phyloP scores from a whole-genome alignment of 192 early-diverging fungal genomes.

The Rhizophagus clarus region DNA sequence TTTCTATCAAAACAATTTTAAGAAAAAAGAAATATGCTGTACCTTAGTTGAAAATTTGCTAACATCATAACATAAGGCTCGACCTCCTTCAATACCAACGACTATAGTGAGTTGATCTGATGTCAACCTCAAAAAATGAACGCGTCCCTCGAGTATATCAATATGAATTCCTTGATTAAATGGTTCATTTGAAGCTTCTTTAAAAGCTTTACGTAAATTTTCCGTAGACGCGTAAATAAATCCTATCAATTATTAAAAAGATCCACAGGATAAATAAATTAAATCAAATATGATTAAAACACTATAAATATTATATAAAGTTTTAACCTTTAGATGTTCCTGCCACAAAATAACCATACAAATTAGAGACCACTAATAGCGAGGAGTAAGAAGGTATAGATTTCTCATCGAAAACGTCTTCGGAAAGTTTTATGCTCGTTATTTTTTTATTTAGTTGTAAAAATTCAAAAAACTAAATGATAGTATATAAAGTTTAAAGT shows the following conservation, averaged over 20 bases:
- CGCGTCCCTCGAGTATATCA: constrained; percentile 38
- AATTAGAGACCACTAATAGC: constrained; percentile 60
- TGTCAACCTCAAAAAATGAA: constrained; percentile 47
- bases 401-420: not conserved
- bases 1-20: constrained; percentile 36
- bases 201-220: constrained; percentile 31
- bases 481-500: not conserved
- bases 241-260: constrained; percentile 44
- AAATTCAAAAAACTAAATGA: constrained; percentile 29
- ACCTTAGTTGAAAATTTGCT: constrained; percentile 44
- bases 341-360: constrained; percentile 70
- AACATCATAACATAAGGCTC: constrained; percentile 42
- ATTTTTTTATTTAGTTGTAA: constrained; percentile 11
- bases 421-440: not conserved
- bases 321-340: constrained; percentile 57
- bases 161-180: constrained; percentile 35
- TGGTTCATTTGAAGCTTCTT: constrained; percentile 27
- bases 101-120: constrained; percentile 47
- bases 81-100: constrained; percentile 39
- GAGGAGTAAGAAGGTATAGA: not conserved
- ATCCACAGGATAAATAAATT: constrained; percentile 30
- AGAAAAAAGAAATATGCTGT: constrained; percentile 33
- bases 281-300: not conserved
- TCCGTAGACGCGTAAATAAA: constrained; percentile 37
- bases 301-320: not conserved